phyloP scores from a whole-genome alignment of 2,329 filamentous ascomycete genomes.

The Pyricularia grisea region DNA sequence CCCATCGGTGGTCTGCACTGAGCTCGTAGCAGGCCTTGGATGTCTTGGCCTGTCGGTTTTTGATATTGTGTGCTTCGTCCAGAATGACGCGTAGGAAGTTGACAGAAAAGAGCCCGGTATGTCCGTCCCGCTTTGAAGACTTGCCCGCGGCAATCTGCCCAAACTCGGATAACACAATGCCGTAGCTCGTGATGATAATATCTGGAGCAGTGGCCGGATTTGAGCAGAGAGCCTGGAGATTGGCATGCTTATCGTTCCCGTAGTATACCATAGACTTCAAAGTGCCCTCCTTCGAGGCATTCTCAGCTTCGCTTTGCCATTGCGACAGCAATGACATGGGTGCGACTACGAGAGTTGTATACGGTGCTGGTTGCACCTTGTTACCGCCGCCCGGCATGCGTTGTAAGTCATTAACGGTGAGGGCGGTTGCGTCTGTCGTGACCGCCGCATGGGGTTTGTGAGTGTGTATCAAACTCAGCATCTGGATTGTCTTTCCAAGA shows the following conservation, averaged over 20 bases:
- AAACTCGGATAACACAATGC: conserved; percentile 83
- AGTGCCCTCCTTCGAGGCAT: conserved; percentile 75
- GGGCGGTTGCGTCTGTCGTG: conserved; percentile 14
- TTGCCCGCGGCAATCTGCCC: conserved; percentile 59
- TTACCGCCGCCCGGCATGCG: not conserved
- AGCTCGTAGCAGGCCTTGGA: conserved; percentile 92
- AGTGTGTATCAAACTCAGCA: conserved; percentile 86
- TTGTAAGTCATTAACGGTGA: conserved; percentile 2
- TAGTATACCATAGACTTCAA: conserved; percentile 87
- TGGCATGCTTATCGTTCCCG: conserved; percentile 70
- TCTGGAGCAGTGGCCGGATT: conserved; percentile 74
- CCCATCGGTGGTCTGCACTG: conserved; percentile 79
- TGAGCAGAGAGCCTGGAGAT: conserved; percentile 72
- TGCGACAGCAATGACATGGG: conserved; percentile 95
- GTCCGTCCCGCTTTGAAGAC: conserved; percentile 45
- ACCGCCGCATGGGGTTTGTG: conserved; percentile 51
- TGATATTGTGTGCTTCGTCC: conserved; percentile 92
- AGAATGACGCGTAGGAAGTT: conserved; percentile 93
- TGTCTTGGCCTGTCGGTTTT: conserved; percentile 82
- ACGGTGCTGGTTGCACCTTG: conserved; percentile 58
- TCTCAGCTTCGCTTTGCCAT: conserved; percentile 92
- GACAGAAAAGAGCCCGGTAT: conserved; percentile 76
- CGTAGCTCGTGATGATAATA: conserved; percentile 91
- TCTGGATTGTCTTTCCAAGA: conserved; percentile 95
- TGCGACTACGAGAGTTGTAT: conserved; percentile 89